Evolutionary conservation across 495 filamentous ascomycete genomes (phyloP), one percentile per base, ranked within the genome.

Genomic region (Tuber indicum): DNA sequence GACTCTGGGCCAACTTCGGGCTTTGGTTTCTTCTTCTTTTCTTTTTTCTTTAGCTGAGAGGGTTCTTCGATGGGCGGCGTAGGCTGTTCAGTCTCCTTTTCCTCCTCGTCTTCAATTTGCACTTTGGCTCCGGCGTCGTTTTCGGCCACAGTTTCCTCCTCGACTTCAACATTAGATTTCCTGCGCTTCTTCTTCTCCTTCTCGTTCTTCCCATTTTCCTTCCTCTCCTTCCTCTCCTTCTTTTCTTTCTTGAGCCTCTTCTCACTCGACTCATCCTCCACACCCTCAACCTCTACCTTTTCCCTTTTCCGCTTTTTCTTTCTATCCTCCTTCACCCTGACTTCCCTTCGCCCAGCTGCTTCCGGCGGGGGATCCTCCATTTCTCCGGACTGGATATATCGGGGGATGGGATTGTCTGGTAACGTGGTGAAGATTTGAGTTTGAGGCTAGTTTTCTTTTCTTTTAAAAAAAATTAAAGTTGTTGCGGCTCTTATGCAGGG

Each of bases 231-330:
- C 82, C 70, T 77, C 70, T 21, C 52, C 70, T 72, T 79, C n/a
- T 86, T 84, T 75, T 88, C 86, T 45, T 87, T 87, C 9, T 79
- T 85, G 78, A 87, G 87, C 74, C 86, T 83, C 23, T 76, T 76
- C 32, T 75, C 69, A 52, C 12, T n/a, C 70, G n/a, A 23, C n/a
- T 85, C 83, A 43, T 86, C 76, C 44, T 86, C 76, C 58, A 86
- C 74, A 69, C 75, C 79, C 71, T 85, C 84, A 47, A 47, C 46
- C n/a, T 70, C 52, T 32, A 58, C 76, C 26, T 74, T 62, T 36
- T 71, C 66, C 73, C 70, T 62, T 26, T 75, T 78, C 41, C 58
- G 74, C 70, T 71, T 75, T 14, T 77, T 74, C 69, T 72, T 78
- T 41, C 70, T 39, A 46, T 49, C 70, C 8, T 42, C 52, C 39